Conservation (phyloP, 139 green algal genomes). For the Chlamydomonas applanata region DNA sequence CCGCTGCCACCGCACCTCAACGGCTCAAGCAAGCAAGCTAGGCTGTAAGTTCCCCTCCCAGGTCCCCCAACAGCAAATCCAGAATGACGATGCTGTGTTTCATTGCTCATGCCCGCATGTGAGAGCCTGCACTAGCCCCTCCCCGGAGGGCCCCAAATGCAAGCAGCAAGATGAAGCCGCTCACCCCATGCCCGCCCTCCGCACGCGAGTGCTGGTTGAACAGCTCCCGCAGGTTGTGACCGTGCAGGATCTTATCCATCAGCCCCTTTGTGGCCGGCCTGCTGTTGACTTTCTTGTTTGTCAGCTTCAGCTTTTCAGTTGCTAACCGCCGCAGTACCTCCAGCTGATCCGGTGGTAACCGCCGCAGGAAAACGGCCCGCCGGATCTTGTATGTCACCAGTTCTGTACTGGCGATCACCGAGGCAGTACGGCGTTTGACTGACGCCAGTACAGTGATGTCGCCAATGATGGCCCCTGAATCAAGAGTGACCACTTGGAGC, state of each 20-base stretch:
- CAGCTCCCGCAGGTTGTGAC: slow-evolving; percentile 21
- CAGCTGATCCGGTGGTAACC: slow-evolving; percentile 21
- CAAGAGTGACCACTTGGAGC: slow-evolving; percentile 29
- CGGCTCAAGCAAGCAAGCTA: too few relatives aligned
- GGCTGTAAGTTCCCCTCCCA: too few relatives aligned
- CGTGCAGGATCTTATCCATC: slow-evolving; percentile 23
- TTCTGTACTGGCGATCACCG: slow-evolving; percentile 13
- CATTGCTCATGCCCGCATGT: too few relatives aligned
- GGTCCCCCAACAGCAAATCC: too few relatives aligned
- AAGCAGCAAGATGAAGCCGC: too few relatives aligned
- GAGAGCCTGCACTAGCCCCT: too few relatives aligned
- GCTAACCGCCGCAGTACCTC: slow-evolving; percentile 30
- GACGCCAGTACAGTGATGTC: slow-evolving; percentile 36
- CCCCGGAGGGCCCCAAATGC: too few relatives aligned
- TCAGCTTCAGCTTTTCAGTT: slow-evolving; percentile 28
- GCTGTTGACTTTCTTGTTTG: slow-evolving; percentile 5
- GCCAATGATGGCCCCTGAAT: slow-evolving; percentile 28
- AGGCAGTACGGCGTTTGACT: slow-evolving; percentile 19
- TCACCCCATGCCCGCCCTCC: background rate
- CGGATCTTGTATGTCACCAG: slow-evolving; percentile 30
- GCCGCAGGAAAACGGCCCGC: slow-evolving; percentile 17
- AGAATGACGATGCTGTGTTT: too few relatives aligned
- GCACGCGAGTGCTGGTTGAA: slow-evolving; percentile 6
- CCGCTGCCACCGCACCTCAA: too few relatives aligned
- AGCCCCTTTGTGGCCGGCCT: background rate